Evolutionary conservation across 1,139 yeast species (phyloP).

Genomic region (Diutina ranongensis): DNA sequence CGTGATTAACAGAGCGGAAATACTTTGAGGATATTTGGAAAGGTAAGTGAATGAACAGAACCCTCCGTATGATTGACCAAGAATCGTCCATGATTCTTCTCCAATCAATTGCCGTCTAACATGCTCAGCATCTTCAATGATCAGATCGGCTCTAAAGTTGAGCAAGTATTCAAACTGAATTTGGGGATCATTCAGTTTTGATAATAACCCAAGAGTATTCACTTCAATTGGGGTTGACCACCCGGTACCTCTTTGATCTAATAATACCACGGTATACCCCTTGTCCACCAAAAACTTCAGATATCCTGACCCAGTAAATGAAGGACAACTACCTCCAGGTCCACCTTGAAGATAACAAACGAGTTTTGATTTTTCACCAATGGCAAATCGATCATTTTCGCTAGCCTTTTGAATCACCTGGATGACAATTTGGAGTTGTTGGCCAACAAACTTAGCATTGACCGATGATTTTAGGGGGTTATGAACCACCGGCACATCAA

Average conservation of each 20-base stretch:
- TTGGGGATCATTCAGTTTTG: slow-evolving; percentile 12
- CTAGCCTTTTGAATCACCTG: slow-evolving; percentile 22
- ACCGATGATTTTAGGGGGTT: background rate
- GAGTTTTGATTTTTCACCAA: slow-evolving; percentile 17
- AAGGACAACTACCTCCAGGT: slow-evolving; percentile 40
- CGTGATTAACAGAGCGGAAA: slow-evolving; percentile 33
- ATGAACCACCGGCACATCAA: slow-evolving; percentile 21
- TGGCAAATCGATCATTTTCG: background rate
- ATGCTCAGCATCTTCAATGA: slow-evolving; percentile 37
- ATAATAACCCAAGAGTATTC: slow-evolving; percentile 14
- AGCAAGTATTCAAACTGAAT: slow-evolving; percentile 23
- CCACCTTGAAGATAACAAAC: slow-evolving; percentile 46
- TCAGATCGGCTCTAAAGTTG: slow-evolving; percentile 40
- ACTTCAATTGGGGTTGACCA: slow-evolving; percentile 34
- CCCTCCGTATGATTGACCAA: slow-evolving; percentile 52
- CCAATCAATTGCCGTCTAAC: slow-evolving; percentile 28
- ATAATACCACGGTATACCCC: slow-evolving; percentile 35
- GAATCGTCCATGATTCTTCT: slow-evolving; percentile 32
- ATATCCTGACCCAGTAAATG: slow-evolving; percentile 17
- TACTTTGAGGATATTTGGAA: slow-evolving; percentile 29
- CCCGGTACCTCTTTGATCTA: slow-evolving; percentile 55
- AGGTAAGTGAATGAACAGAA: slow-evolving; percentile 39
- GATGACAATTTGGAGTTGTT: slow-evolving; percentile 20
- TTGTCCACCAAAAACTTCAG: slow-evolving; percentile 27
- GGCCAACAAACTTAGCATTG: slow-evolving; percentile 7